Conservation (phyloP, 2,329 filamentous ascomycete genomes). For the Drechslerella dactyloides region DNA sequence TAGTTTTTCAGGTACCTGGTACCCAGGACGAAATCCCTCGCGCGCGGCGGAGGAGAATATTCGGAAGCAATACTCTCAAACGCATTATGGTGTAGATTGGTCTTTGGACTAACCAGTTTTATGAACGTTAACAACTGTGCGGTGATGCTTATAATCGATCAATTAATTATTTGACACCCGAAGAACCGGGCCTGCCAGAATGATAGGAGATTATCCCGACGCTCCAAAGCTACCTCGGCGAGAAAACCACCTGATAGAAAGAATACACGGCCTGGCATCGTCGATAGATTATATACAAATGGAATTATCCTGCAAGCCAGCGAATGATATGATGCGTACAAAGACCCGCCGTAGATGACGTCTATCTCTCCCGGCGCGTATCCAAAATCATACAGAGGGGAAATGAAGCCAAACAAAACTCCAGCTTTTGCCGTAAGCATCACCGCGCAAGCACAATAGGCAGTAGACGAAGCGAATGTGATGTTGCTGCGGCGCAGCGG, state of each 20-base stretch:
- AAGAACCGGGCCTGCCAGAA: too few species aligned
- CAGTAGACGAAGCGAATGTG: constrained; percentile 19
- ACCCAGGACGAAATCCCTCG: too few species aligned
- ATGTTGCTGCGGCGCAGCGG: constrained; percentile 9
- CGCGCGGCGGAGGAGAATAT: too few species aligned
- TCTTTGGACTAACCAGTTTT: too few species aligned
- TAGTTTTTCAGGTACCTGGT: too few species aligned
- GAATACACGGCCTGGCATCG: not conserved
- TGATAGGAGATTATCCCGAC: not conserved
- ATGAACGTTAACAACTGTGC: too few species aligned
- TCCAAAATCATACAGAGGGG: not conserved
- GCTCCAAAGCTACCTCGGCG: not conserved
- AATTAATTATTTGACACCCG: too few species aligned
- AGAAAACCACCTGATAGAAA: not conserved
- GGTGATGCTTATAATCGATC: too few species aligned
- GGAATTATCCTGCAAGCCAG: not conserved
- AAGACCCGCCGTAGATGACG: not conserved
- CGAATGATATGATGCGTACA: not conserved
- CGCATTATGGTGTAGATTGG: too few species aligned
- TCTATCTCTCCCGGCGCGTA: not conserved
- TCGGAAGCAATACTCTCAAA: too few species aligned
- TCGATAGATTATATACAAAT: not conserved
- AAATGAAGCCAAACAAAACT: constrained; percentile 18
- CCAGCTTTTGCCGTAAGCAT: constrained; percentile 14
- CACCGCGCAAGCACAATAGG: constrained; percentile 16